Base-by-base conservation (phyloP, 768 basidiomycete genomes). In the Cubamyces lactineus region DNA sequence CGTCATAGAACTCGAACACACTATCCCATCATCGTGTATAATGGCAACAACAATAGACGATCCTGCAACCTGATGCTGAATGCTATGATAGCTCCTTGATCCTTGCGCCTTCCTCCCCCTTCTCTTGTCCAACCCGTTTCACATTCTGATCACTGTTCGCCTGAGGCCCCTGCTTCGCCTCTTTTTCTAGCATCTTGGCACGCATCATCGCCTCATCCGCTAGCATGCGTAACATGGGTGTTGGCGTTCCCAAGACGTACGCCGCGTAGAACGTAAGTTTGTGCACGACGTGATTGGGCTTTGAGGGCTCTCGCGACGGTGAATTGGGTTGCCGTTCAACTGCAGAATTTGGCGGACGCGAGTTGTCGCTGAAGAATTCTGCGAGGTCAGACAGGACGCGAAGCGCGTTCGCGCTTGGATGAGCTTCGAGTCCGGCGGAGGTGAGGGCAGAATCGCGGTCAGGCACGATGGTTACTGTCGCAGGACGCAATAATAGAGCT, bases 231-330 rank as follows among this genome's bases (percentile, higher is more conserved):
- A 88, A 69, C 46, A 79, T 67, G 3, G 66, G 63, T 43, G 76
- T 66, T 0, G 87, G 82, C n/a, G 77, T 80, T 0, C 82, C 78
- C 21, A 83, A 61, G 7, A 86, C 70, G 66, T 87, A 83, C 7
- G 86, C 88, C 5, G 84, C 84, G 64, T 92, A 93, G 74, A 88
- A 93, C 15, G 78, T 72, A 24, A 92, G 66, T 74, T 91, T 93
- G 66, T 84, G 84, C 9, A 77, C 71, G 51, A 84, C 72, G 66
- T 82, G 82, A 47, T 45, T 63, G 39, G 40, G 55, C 38, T 50
- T 65, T 19, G 23, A 53, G 13, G 17, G 6, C 34, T 51, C 34
- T 30, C 6, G 34, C 19, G 43, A 28, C 7, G 13, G 34, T n/a
- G 52, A 30, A 2, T 13, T 24, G 38, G 21, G 53, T 75, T 30